Base-by-base conservation (phyloP, 805 yeast genomes). In the Zygosaccharomyces gambellarensis region DNA sequence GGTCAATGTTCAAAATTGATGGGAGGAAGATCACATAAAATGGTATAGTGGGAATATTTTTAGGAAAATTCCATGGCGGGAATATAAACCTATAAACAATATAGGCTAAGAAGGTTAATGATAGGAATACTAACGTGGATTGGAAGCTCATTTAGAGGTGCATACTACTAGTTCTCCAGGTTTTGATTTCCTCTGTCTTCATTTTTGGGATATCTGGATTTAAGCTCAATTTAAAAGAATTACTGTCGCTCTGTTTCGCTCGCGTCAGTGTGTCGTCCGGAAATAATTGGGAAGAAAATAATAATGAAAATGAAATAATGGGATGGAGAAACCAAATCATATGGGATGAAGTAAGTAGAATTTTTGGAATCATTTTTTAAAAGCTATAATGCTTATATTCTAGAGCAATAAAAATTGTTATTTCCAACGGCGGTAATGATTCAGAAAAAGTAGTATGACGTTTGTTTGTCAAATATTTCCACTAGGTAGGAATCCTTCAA, bases 21-120 rank as follows among this genome's bases (percentile, higher is more conserved):
- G 81, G 75, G 22, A 80, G 56, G 53, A 80, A 78, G 0, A 78
- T 70, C 3, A 78, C 83, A 57, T 78, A 80, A 54, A 80, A 79
- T 2, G 85, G 85, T n/a, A 81, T 71, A 0, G 83, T 79, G 4
- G 85, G 85, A 25, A 80, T 78, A 43, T 72, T 76, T 39, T 51
- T 64, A 0, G 83, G 84, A 55, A 78, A 79, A 50, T 71, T 71
- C 34, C 61, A 59, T 3, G 84, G 84, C 4, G 83, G 83, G 5
- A 74, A 46, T 2, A 59, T 52, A 1, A 65, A 43, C 36, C 48
- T 55, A 25, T 63, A 41, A 29, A 48, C 34, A 5, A 47, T 28
- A 43, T 45, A 48, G 11, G 45, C 45, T 9, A 41, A 27, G 21
- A 49, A 28, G n/a, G 30, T n/a, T 4, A 46, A 28, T n/a, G 45